Evolutionary conservation across 768 basidiomycete species (phyloP), one percentile per base, ranked within the genome.

Genomic region (Boletales sp.): DNA sequence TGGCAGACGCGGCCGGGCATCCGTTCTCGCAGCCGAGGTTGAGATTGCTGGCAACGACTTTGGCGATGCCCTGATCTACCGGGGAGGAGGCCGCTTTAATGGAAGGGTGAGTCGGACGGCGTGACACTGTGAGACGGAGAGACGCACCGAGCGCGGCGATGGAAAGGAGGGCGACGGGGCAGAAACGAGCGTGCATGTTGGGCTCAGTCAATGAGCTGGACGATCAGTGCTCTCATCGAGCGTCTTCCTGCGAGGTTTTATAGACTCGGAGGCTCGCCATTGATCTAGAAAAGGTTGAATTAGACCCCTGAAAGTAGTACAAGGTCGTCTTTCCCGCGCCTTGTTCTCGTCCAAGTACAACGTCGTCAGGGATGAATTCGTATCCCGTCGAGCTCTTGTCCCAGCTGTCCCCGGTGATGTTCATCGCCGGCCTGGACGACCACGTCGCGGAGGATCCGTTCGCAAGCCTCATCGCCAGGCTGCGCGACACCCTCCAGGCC

Each of bases 331-430:
- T 10, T 41, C 12, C 15, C 14, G 9, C 35, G 35, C 35, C 35
- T 35, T 34, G 33, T 34, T 34, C 33, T 14, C 33, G 14, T 14
- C 8, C 32, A 33, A 36, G 2, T 12, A 36, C 32, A 33, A 34
- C 43, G 13, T 18, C 21, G 39, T 41, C 46, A 37, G 33, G 48
- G 38, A 94, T 96, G 94, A 94, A 94, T 70, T 89, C 90, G 31
- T 96, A 95, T 74, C 94, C 94, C 17, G 74, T 81, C 51, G 93
- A 97, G 73, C 75, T 97, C 55, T 74, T 96, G 57, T 76, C 80
- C n/a, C 94, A 96, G 66, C 80, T 91, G 38, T 84, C 83, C 17
- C 95, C 95, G 13, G 83, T 98, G 35, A 90, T 98, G 89, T 95
- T 96, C 64, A 88, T 94, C 17, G 91, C 92, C 21, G 94, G 94